phyloP scores from a whole-genome alignment of 108 stramenopile species.

The Seminavis robusta region DNA sequence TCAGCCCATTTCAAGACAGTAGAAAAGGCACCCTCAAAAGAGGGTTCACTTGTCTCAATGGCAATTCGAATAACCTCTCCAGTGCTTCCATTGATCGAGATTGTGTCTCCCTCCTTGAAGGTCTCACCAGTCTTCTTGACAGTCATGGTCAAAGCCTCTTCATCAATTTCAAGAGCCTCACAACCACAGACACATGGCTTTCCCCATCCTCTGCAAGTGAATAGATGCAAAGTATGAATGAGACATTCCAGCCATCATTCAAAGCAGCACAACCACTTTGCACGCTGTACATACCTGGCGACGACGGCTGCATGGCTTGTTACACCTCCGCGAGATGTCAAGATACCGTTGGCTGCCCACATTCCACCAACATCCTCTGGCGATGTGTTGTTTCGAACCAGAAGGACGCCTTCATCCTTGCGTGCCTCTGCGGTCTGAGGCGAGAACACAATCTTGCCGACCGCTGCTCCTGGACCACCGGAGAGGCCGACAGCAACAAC shows the following conservation, averaged over 20 bases:
- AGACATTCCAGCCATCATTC: too few relatives aligned
- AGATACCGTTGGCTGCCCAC: constrained; percentile 77
- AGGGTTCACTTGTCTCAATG: constrained; percentile 40
- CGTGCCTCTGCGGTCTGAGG: constrained; percentile 70
- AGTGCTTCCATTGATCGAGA: constrained; percentile 78
- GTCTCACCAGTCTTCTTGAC: constrained; percentile 41
- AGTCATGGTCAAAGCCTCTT: constrained; percentile 48
- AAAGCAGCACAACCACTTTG: too few relatives aligned
- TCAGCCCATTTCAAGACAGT: constrained; percentile 62
- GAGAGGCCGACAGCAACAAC: constrained; percentile 79
- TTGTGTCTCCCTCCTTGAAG: constrained; percentile 70
- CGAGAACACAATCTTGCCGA: constrained; percentile 78
- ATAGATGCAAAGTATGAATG: too few relatives aligned
- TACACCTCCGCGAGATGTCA: constrained; percentile 84
- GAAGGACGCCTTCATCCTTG: constrained; percentile 58
- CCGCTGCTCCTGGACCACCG: constrained; percentile 83
- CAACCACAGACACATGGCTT: constrained; percentile 88
- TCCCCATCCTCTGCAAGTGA: constrained; percentile 91
- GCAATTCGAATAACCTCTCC: constrained; percentile 65
- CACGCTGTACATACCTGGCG: too few relatives aligned
- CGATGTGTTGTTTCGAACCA: constrained; percentile 76
- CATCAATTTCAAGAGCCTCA: constrained; percentile 61
- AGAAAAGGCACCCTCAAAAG: constrained; percentile 46
- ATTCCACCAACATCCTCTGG: constrained; percentile 87
- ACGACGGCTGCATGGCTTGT: constrained; percentile 27